Base-by-base conservation (phyloP, 2,329 filamentous ascomycete species). In the Huntiella decipiens region DNA sequence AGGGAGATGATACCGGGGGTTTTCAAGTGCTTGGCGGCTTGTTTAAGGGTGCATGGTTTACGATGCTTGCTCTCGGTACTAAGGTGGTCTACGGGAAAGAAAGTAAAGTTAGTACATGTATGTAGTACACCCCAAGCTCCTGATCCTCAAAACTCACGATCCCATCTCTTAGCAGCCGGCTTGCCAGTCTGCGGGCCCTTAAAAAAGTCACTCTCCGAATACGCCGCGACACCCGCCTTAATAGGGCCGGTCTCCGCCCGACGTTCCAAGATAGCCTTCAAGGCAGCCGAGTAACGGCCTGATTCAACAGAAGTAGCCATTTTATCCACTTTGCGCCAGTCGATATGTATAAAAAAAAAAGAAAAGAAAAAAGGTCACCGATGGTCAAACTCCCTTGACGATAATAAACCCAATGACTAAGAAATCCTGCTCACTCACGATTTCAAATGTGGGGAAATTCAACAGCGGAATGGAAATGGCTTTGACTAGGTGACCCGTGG, bases 1-100 rank as follows among this genome's bases (percentile, higher is more conserved):
- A 98, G 77, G 1, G 86, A 94, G 57, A 98, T 91, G 49, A 95
- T 64, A 12, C 82, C 86, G 1, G 86, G 84, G 35, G 71, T 83
- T 57, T 80, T 81, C 45, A 96, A 72, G 58, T 78, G 80, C 47
- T 72, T 73, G 38, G 87, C 87, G 4, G 87, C 86, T 50, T 72
- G 70, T 62, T 96, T 96, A 50, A 96, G 66, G n/a, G 78, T 79
- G 52, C 73, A 83, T 32, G 70, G 77, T 60, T 74, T 61, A 44
- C 75, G 66, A 15, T 70, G 59, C 48, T 68, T 66, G 51, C 73
- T 74, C 58, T 88, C 82, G 6, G 63, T 53, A 22, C 67, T 81
- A 40, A 87, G 61, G 48, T 74, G 68, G 55, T 66, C 70, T 74
- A 45, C 4, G 16, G 6, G 40, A 13, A 16, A 40, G 17, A 46